Percentiles rank a stretch among this genome's conserved stretches.
phyloP scores from a whole-genome alignment of 169 alveolate species.

The Eimeria praecox region DNA sequence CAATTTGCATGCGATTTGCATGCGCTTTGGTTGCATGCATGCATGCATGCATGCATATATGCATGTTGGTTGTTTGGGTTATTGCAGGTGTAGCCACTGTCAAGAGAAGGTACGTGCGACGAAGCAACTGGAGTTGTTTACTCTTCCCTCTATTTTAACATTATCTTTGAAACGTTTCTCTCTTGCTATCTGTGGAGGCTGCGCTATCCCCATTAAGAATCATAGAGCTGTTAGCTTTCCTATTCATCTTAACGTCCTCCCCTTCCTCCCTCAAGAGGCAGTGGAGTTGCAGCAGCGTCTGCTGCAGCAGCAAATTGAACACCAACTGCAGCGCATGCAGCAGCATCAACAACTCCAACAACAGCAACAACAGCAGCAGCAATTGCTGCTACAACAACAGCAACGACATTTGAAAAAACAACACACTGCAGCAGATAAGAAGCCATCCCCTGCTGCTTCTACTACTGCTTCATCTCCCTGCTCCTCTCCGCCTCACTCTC shows the following conservation, averaged over 20 bases:
- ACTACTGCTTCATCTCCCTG: constrained; percentile 54
- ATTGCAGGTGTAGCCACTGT: constrained; percentile 68
- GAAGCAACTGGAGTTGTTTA: constrained; percentile 73
- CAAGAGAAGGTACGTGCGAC: constrained; percentile 69
- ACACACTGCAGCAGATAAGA: neutral
- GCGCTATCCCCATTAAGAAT: constrained; percentile 14
- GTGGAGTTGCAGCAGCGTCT: constrained; percentile 49
- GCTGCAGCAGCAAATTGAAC: constrained; percentile 49
- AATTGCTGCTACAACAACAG: too few relatives aligned
- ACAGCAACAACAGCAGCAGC: constrained; percentile 50
- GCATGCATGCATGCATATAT: neutral
- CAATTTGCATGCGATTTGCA: neutral
- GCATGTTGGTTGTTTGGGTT: neutral
- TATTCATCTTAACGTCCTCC: constrained; percentile 52
- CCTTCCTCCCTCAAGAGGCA: constrained; percentile 52
- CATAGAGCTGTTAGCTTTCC: constrained; percentile 72
- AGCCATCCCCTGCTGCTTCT: constrained; percentile 20
- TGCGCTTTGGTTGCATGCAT: neutral
- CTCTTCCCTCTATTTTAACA: constrained; percentile 50
- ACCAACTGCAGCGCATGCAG: neutral
- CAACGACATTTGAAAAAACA: neutral
- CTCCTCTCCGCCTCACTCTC: constrained; percentile 59
- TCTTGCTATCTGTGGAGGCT: neutral
- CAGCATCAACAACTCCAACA: neutral
- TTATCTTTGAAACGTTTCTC: constrained; percentile 71